Conservation (phyloP, 306 rosid genomes). For the Cicer bijugum region DNA sequence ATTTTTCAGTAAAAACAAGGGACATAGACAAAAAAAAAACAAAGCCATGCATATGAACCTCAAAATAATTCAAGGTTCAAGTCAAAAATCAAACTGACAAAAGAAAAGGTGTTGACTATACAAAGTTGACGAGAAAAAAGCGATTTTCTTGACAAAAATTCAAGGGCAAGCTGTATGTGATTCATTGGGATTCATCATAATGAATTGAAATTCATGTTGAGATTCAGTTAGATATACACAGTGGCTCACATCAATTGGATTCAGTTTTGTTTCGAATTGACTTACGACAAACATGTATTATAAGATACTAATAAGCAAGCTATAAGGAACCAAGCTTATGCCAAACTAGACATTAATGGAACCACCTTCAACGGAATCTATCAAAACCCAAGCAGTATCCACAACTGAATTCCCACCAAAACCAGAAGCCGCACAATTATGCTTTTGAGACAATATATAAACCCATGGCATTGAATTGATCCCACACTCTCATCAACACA, state of each 20-base stretch:
- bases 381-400: constrained; percentile 24
- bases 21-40: not conserved
- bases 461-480: not conserved
- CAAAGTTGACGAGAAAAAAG: not conserved
- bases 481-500: constrained; percentile 12
- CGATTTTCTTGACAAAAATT: not conserved
- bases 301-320: not conserved
- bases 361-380: constrained; percentile 15
- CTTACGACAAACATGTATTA: no score
- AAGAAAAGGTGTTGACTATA: not conserved
- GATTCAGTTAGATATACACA: no score
- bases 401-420: constrained; percentile 25
- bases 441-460: constrained; percentile 11
- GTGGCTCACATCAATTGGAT: no score
- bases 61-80: not conserved
- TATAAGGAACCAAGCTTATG: not conserved
- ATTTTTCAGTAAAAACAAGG: not conserved
- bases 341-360: constrained; percentile 16
- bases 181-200: not conserved
- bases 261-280: no score
- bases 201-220: not conserved
- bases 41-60: not conserved
- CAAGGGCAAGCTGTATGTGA: not conserved
- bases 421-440: constrained; percentile 14
- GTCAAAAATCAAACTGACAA: not conserved